Evolutionary conservation across 495 filamentous ascomycete genomes (phyloP), one percentile per base, ranked within the genome.

Genomic region (Diplogelasinospora grovesii): DNA sequence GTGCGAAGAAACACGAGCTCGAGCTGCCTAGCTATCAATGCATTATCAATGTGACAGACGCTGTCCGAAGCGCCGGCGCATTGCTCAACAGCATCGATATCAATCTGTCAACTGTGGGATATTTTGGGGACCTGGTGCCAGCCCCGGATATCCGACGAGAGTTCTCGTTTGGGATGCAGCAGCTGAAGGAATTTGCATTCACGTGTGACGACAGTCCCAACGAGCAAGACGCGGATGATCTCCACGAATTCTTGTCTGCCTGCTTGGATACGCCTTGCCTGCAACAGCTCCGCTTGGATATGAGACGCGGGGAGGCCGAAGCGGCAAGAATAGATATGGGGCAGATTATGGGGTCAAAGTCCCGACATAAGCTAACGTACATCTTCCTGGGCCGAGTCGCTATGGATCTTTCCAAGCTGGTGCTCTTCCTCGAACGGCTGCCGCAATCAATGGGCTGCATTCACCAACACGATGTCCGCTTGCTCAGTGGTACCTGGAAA

Each of bases 221-320:
- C 6, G 25, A 23, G 3, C 16, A 29, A 22, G 25, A 16, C 8
- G 32, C 8, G 11, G 11, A 13, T 10, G 26, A 35, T 13, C 34
- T 45, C 25, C n/a, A 11, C 27, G n/a, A 37, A 23, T 45, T 45
- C 15, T 13, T 45, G 3, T 38, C 26, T 10, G 22, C 26, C 13
- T 45, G 42, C 21, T 26, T 45, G 42, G 19, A 37, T 13, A 38
- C 34, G n/a, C 21, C 42, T 14, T 31, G 34, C 21, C 10, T 45
- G 20, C 19, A 33, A 9, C 1, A 20, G 18, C 4, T 45, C 30
- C 1, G 1, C 0, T 24, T 45, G 10, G 8, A 19, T 22, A 18
- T 37, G 27, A n/a, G n/a, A n/a, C 27, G 9, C 2, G 22, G 14
- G 22, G 22, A 13, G n/a, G n/a, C n/a, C 4, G 29, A 16, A 9